Evolutionary conservation across 371 early-diverging fungal genomes (phyloP), one percentile per base, ranked within the genome.

Genomic region (Coemansia linderi): DNA sequence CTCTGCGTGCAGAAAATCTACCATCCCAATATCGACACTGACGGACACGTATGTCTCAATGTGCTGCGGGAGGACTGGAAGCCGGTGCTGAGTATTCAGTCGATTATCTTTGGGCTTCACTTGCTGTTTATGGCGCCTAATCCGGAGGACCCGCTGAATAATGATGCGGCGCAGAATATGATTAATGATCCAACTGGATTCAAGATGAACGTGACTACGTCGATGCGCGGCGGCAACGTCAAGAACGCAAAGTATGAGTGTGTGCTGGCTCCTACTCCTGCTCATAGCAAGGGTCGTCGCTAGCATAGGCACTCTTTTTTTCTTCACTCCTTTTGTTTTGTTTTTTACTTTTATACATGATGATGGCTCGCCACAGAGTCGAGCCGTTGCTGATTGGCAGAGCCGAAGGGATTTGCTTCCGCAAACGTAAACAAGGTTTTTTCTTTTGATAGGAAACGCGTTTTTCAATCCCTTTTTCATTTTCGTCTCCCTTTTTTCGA

Each of bases 61-160:
- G 97, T 99, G 68, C 86, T 99, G 68, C 93, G 99, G 64, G 97
- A 97, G 76, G 97, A 99, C 80, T 99, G 99, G 99, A 98, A 95
- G 65, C 99, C 99, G 4, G 99, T 99, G 12, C 85, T 99, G 37
- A 97, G 95, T 69, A 86, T 99, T 66, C 93, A 95, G 79, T 90
- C 98, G 43, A 92, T 99, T 39, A 80, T 99, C 57, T 91, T 99
- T 50, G 98, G 99, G 8, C 85, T 99, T 65, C 94, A 95, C 76
- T 94, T 95, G 73, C 83, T 99, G 43, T 92, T 99, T 71, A 81
- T 95, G 70, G 99, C 97, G 68, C 99, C 99, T 0, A 99, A 99
- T 82, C 95, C 99, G 0, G 94, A 97, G 50, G 99, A 99, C 86
- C 99, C 99, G 56, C 87, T 99, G 40, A 97, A 99, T 88, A 97